Conservation (phyloP, 1,139 yeast species). For the Candida sanyaensis region DNA sequence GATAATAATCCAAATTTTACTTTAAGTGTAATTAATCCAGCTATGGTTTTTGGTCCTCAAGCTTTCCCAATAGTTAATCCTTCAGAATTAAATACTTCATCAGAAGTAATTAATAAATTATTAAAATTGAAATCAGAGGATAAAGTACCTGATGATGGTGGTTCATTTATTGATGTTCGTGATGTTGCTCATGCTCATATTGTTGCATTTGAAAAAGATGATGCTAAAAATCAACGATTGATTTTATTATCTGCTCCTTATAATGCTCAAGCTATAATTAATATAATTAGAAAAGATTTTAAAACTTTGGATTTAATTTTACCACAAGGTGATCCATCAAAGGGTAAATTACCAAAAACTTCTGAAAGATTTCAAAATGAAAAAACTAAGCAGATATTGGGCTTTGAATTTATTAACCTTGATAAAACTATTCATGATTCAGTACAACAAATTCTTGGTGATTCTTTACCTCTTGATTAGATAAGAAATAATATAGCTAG, state of each 20-base stretch:
- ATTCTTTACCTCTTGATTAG: too few relatives aligned
- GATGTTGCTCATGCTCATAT: conserved; percentile 57
- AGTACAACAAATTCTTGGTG: conserved; percentile 15
- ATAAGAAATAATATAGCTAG: background rate
- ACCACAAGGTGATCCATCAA: conserved; percentile 19
- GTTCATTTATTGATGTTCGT: conserved; percentile 47
- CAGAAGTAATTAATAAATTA: conserved; percentile 29
- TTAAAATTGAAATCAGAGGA: conserved; percentile 19
- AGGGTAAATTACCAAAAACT: background rate
- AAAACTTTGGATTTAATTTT: conserved; percentile 6
- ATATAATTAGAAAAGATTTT: conserved; percentile 26
- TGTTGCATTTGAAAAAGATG: conserved; percentile 34
- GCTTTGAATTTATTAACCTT: conserved; percentile 34
- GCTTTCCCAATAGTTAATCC: conserved; percentile 31
- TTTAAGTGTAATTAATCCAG: conserved; percentile 45
- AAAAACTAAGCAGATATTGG: conserved; percentile 30
- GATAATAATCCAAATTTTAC: conserved; percentile 38
- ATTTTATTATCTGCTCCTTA: conserved; percentile 25
- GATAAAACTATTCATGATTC: conserved; percentile 39
- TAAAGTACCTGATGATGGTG: conserved; percentile 15
- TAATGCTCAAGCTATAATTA: conserved; percentile 30
- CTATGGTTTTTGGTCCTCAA: conserved; percentile 49
- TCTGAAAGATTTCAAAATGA: conserved; percentile 19
- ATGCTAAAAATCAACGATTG: conserved; percentile 25
- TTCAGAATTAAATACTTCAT: conserved; percentile 24